phyloP scores from a whole-genome alignment of 2,329 filamentous ascomycete genomes.

The Lasiodiplodia gonubiensis region DNA sequence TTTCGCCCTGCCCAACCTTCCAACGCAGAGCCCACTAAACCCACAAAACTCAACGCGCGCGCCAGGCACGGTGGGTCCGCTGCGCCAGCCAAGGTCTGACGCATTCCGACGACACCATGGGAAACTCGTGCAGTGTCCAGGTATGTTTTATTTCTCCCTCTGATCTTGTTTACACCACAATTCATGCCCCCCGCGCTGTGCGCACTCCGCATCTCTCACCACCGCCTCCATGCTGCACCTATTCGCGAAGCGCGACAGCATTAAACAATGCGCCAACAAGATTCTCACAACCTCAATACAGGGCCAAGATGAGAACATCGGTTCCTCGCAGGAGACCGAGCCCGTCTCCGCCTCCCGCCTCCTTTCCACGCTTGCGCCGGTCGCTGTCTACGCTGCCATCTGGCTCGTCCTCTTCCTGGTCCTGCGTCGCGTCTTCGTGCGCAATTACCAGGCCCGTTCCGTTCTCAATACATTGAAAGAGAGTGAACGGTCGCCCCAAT shows the following conservation, averaged over 20 bases:
- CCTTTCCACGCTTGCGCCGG: slow-evolving; percentile 61
- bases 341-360: slow-evolving; percentile 49
- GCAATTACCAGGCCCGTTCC: slow-evolving; percentile 62
- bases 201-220: background rate
- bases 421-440: slow-evolving; percentile 55
- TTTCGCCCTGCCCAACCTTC: slow-evolving; percentile 1
- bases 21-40: slow-evolving; percentile 1
- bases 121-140: slow-evolving; percentile 3
- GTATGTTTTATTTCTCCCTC: slow-evolving; percentile 2
- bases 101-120: slow-evolving; percentile 1
- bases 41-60: slow-evolving; percentile 20
- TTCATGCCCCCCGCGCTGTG: slow-evolving; percentile 2
- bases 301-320: slow-evolving; percentile 49
- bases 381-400: slow-evolving; percentile 55
- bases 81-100: background rate
- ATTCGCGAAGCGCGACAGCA: background rate
- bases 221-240: background rate
- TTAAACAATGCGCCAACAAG: background rate
- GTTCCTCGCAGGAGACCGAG: slow-evolving; percentile 50
- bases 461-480: slow-evolving; percentile 19
- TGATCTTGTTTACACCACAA: background rate
- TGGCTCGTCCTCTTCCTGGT: slow-evolving; percentile 61
- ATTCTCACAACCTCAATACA: slow-evolving; percentile 19
- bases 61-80: slow-evolving; percentile 7
- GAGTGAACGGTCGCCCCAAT: slow-evolving; percentile 24